Conservation (phyloP, 1,284 basidiomycete genomes). For the Leucoagaricus sp. region DNA sequence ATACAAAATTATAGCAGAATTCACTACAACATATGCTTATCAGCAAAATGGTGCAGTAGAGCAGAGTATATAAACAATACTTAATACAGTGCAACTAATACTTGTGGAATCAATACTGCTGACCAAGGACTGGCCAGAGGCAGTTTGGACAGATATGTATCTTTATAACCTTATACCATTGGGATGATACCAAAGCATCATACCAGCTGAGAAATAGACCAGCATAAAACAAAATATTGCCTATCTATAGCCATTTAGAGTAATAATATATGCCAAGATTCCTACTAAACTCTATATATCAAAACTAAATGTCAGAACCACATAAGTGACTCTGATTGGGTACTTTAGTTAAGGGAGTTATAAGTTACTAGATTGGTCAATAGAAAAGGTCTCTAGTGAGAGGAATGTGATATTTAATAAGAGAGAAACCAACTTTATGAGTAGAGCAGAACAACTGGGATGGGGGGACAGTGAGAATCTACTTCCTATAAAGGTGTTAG, state of each 20-base stretch:
- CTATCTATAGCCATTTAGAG: slow-evolving; percentile 22
- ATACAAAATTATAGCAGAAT: slow-evolving; percentile 25
- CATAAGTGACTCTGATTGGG: slow-evolving; percentile 24
- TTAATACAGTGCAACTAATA: slow-evolving; percentile 26
- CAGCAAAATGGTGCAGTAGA: slow-evolving; percentile 30
- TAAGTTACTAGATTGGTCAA: slow-evolving; percentile 17
- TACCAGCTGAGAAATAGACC: not conserved
- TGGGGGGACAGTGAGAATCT: not conserved
- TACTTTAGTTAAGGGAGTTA: slow-evolving; percentile 24
- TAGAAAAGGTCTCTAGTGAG: slow-evolving; percentile 12
- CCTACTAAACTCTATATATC: slow-evolving; percentile 20
- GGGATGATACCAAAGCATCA: not conserved
- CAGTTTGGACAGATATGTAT: slow-evolving; percentile 16
- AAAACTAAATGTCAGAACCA: slow-evolving; percentile 23
- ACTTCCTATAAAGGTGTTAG: not conserved
- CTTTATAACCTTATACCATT: slow-evolving; percentile 9
- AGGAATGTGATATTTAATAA: slow-evolving; percentile 30
- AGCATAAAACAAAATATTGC: slow-evolving; percentile 24
- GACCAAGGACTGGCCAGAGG: slow-evolving; percentile 30
- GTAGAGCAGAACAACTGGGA: not conserved
- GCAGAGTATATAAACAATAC: slow-evolving; percentile 27
- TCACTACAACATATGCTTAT: slow-evolving; percentile 23
- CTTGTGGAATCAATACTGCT: slow-evolving; percentile 28
- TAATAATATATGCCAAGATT: slow-evolving; percentile 25
- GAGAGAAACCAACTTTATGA: slow-evolving; percentile 5